Conservation (phyloP, 1,284 basidiomycete genomes). For the Leccinum pachyderme region DNA sequence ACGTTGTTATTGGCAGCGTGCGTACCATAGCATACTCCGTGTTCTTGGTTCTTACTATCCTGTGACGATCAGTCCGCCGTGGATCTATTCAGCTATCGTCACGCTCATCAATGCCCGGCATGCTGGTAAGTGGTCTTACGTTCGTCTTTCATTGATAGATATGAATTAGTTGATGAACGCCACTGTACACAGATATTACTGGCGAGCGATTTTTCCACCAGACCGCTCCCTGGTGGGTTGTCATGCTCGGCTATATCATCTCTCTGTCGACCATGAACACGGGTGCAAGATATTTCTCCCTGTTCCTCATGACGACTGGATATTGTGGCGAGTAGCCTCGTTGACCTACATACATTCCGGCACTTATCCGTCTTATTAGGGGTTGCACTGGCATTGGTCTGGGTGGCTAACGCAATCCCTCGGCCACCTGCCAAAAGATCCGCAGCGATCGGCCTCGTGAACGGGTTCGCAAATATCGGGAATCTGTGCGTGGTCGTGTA, state of each 20-base stretch:
- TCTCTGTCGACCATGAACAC: neutral
- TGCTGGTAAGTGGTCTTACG: neutral
- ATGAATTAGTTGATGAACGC: neutral
- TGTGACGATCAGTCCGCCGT: neutral
- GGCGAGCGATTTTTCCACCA: neutral
- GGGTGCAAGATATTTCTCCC: neutral
- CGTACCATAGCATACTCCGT: neutral
- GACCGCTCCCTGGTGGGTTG: neutral
- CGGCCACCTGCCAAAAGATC: neutral
- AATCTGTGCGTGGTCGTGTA: neutral
- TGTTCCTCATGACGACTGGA: constrained; percentile 1
- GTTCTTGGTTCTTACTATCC: neutral
- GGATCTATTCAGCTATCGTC: neutral
- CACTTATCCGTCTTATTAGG: neutral
- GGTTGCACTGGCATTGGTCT: neutral
- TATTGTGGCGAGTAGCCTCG: neutral
- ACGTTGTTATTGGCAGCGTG: neutral
- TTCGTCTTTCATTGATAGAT: neutral
- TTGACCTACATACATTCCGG: neutral
- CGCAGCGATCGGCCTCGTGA: neutral
- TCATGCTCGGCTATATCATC: neutral
- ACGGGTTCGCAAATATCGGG: neutral
- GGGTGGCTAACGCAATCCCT: neutral
- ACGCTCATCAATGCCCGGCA: neutral
- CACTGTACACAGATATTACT: neutral